Percentiles rank a stretch among this genome's conserved stretches.
Evolutionary conservation across 2,329 filamentous ascomycete species (phyloP).

Genomic region (Rhynchosporium secalis): DNA sequence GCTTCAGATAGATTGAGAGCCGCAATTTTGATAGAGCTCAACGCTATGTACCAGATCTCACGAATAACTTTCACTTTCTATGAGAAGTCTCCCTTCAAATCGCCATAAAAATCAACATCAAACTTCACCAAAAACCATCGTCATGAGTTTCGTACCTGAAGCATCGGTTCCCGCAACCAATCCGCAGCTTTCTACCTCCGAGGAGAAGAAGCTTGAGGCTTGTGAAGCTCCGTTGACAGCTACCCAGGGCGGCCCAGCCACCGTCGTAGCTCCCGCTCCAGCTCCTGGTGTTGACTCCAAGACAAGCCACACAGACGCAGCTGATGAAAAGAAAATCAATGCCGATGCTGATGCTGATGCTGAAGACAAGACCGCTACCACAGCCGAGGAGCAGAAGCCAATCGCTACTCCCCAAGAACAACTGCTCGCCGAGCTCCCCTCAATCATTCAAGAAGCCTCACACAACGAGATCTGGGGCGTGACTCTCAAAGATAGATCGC

Average conservation of each 20-base stretch:
- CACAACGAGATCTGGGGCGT: constrained; percentile 89
- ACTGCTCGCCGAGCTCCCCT: constrained; percentile 58
- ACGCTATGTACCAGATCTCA: constrained; percentile 13
- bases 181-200: constrained; percentile 18
- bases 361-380: constrained; percentile 2
- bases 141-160: constrained; percentile 30
- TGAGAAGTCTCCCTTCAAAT: constrained; percentile 11
- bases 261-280: constrained; percentile 10
- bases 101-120: not conserved
- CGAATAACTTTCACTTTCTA: constrained; percentile 19
- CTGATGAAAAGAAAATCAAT: constrained; percentile 18
- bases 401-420: constrained; percentile 46
- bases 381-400: constrained; percentile 14
- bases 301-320: not conserved
- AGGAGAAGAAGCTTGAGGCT: constrained; percentile 23
- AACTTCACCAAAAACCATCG: constrained; percentile 17
- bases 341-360: not conserved
- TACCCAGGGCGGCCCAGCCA: constrained; percentile 12
- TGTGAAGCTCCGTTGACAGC: constrained; percentile 21
- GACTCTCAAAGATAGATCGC: constrained; percentile 51
- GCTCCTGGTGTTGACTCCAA: constrained; percentile 1
- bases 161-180: constrained; percentile 23
- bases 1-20: constrained; percentile 15
- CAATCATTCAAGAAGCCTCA: constrained; percentile 56
- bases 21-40: constrained; percentile 16